Conservation (phyloP, 495 filamentous ascomycete species). For the Beverwykella pulmonaria region DNA sequence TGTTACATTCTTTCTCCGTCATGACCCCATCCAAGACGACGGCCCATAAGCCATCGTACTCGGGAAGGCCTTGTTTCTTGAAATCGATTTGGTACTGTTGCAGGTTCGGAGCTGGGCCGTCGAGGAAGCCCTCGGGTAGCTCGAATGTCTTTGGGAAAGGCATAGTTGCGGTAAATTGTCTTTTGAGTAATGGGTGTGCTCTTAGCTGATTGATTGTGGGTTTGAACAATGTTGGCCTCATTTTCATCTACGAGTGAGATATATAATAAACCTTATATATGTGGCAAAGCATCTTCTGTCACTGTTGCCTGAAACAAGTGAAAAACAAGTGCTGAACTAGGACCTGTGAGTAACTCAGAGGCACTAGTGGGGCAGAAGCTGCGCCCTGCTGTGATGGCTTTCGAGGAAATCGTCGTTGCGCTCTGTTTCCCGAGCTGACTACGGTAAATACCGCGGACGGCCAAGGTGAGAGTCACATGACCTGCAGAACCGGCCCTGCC, state of each 20-base stretch:
- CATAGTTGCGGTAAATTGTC: conserved; percentile 13
- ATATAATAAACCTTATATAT: background rate
- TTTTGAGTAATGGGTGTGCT: background rate
- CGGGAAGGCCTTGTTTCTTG: conserved; percentile 37
- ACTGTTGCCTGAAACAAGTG: too few relatives aligned
- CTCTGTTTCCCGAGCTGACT: too few relatives aligned
- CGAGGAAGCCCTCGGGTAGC: conserved; percentile 41
- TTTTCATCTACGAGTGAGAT: too few relatives aligned
- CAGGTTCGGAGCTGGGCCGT: conserved; percentile 39
- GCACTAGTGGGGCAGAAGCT: too few relatives aligned
- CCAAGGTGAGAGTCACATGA: background rate
- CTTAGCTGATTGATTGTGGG: background rate
- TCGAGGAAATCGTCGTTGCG: background rate
- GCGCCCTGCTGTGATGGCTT: background rate
- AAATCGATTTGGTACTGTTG: conserved; percentile 42
- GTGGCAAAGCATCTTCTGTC: too few relatives aligned
- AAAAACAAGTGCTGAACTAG: too few relatives aligned
- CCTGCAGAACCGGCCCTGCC: background rate
- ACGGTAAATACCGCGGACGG: background rate
- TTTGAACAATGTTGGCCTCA: background rate
- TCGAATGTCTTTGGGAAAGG: conserved; percentile 6
- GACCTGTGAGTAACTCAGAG: too few relatives aligned
- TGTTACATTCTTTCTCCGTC: conserved; percentile 46
- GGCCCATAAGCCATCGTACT: conserved; percentile 44
- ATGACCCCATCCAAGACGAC: conserved; percentile 49